Evolutionary conservation across 441 rosid species (phyloP).

Genomic region (Capsella rubella): DNA sequence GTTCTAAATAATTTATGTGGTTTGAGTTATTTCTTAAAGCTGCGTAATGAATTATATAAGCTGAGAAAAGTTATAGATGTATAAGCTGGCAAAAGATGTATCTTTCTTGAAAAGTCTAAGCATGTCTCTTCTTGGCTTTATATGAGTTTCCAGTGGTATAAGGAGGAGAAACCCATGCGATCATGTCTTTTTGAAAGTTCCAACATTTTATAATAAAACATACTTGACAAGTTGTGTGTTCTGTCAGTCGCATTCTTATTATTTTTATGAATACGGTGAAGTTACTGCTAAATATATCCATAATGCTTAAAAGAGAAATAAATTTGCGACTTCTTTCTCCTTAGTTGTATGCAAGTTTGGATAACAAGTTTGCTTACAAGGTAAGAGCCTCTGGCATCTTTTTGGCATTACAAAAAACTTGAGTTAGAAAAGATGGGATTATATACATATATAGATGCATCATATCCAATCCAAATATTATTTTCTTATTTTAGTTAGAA

Average conservation of each 20-base stretch:
- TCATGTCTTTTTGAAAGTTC: conserved; percentile 18
- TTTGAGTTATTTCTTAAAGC: conserved; percentile 22
- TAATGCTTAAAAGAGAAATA: neutral
- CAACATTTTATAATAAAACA: conserved; percentile 3
- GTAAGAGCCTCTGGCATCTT: neutral
- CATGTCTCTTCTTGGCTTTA: conserved; percentile 7
- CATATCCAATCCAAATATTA: neutral
- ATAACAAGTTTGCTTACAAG: neutral
- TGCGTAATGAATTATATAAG: neutral
- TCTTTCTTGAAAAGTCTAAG: conserved; percentile 14
- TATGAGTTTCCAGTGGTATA: neutral
- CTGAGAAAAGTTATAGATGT: too few relatives aligned
- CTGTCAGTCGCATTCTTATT: neutral
- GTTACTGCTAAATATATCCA: neutral
- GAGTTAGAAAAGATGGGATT: neutral
- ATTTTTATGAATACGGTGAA: neutral
- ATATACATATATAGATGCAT: neutral
- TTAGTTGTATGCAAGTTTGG: too few relatives aligned
- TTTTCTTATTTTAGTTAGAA: too few relatives aligned
- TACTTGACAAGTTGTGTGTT: conserved; percentile 17
- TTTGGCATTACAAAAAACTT: neutral
- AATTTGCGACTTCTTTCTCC: neutral
- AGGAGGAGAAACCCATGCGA: conserved; percentile 23
- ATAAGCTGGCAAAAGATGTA: conserved; percentile 4
- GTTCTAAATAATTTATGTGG: conserved; percentile 10